Conservation (phyloP, 208 protist genomes). For the Trichomonas tenax region DNA sequence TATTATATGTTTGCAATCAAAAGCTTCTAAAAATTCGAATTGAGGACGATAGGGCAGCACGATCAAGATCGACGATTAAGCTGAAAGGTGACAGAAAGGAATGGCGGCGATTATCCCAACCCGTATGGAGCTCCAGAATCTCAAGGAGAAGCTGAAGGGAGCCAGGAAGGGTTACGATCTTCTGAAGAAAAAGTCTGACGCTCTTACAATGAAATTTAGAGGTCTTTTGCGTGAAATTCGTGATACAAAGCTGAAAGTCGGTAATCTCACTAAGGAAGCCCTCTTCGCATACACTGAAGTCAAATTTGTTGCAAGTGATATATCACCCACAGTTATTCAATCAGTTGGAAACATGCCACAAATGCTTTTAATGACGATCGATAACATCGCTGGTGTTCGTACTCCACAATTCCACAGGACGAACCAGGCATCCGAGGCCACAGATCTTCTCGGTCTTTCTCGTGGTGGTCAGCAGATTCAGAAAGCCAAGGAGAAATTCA, state of each 20-base stretch:
- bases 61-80: not conserved
- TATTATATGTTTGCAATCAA: no score
- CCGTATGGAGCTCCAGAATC: slow-evolving; percentile 34
- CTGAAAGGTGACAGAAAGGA: not conserved
- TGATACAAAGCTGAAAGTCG: slow-evolving; percentile 8
- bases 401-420: slow-evolving; percentile 61
- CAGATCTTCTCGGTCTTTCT: slow-evolving; percentile 63
- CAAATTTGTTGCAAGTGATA: slow-evolving; percentile 82
- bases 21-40: no score
- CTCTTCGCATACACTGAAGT: slow-evolving; percentile 84
- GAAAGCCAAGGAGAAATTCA: slow-evolving; percentile 52
- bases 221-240: slow-evolving; percentile 71
- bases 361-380: slow-evolving; percentile 63
- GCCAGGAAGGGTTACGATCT: slow-evolving; percentile 91
- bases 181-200: slow-evolving; percentile 98
- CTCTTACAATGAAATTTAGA: slow-evolving; percentile 83
- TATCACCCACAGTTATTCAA: slow-evolving; percentile 56
- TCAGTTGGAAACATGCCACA: slow-evolving; percentile 39
- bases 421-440: slow-evolving; percentile 27
- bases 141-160: slow-evolving; percentile 47
- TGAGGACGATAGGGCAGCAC: not conserved
- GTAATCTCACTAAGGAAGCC: slow-evolving; percentile 42
- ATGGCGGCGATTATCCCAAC: slow-evolving; percentile 21
- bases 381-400: slow-evolving; percentile 94
- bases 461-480: slow-evolving; percentile 64